phyloP scores from a whole-genome alignment of 2,329 filamentous ascomycete genomes.

The Ascochyta rabiei region DNA sequence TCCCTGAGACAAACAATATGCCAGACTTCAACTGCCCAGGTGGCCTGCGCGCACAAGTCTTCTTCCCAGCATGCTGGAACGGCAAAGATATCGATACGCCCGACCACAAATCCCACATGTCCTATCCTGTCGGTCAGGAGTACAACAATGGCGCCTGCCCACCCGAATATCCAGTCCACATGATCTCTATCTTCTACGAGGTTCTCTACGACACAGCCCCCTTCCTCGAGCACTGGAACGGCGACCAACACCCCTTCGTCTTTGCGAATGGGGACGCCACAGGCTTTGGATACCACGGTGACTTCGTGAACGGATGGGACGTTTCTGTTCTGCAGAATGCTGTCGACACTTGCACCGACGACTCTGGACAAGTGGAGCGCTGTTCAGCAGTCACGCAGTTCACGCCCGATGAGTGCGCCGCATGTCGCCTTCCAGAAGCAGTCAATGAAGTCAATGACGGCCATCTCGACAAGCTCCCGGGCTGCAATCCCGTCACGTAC shows the following conservation, averaged over 20 bases:
- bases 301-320: slow-evolving; percentile 76
- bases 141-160: slow-evolving; percentile 62
- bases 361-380: slow-evolving; percentile 26
- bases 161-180: slow-evolving; percentile 57
- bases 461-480: slow-evolving; percentile 57
- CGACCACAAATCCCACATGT: slow-evolving; percentile 68
- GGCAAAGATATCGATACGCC: slow-evolving; percentile 62
- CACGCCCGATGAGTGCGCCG: slow-evolving; percentile 54
- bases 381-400: slow-evolving; percentile 57
- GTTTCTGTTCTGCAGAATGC: slow-evolving; percentile 67
- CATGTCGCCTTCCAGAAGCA: slow-evolving; percentile 56
- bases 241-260: slow-evolving; percentile 58
- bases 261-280: slow-evolving; percentile 72
- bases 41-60: slow-evolving; percentile 69
- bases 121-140: slow-evolving; percentile 58
- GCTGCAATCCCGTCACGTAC: slow-evolving; percentile 60
- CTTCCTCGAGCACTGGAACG: slow-evolving; percentile 55
- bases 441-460: slow-evolving; percentile 55
- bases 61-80: slow-evolving; percentile 78
- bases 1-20: slow-evolving; percentile 61
- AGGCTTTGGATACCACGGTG: slow-evolving; percentile 72
- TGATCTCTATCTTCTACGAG: slow-evolving; percentile 65
- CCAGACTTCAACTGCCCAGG: slow-evolving; percentile 68
- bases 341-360: slow-evolving; percentile 68
- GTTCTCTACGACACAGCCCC: slow-evolving; percentile 59